phyloP scores from a whole-genome alignment of 2,329 filamentous ascomycete species.

The Apiospora koreana region DNA sequence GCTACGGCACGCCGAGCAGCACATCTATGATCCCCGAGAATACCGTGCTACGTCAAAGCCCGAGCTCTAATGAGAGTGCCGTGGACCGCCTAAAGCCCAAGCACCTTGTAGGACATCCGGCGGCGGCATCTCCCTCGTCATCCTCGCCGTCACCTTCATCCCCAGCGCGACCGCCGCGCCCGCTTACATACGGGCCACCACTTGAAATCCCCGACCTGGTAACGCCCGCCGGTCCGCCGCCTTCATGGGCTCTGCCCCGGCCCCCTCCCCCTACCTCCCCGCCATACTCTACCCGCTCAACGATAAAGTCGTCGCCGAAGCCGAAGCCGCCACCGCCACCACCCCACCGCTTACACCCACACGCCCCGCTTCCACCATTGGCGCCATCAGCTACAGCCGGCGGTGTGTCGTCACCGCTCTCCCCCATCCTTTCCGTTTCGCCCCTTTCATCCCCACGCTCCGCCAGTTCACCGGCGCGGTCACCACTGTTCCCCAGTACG shows the following conservation, averaged over 20 bases:
- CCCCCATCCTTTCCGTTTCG: conserved; percentile 23
- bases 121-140: not conserved
- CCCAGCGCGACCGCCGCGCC: conserved; percentile 36
- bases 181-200: conserved; percentile 29
- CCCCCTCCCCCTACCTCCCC: conserved; percentile 21
- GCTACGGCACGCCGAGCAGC: conserved; percentile 17
- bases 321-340: conserved; percentile 16
- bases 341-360: not conserved
- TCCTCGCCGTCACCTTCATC: conserved; percentile 26
- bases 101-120: too few species aligned
- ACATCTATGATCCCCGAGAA: conserved; percentile 11
- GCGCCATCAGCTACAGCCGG: not conserved
- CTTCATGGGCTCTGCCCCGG: conserved; percentile 43
- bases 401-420: not conserved
- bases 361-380: not conserved
- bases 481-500: not conserved
- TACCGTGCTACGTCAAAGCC: conserved; percentile 23
- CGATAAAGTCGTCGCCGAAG: too few species aligned
- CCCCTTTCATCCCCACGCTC: conserved; percentile 25
- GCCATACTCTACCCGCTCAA: not conserved
- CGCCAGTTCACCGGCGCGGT: conserved; percentile 12
- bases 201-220: conserved; percentile 39
- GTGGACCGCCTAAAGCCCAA: not conserved
- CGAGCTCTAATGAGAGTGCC: conserved; percentile 18
- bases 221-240: conserved; percentile 43